phyloP scores from a whole-genome alignment of 352 stramenopile genomes.

The Peronospora farinosa region DNA sequence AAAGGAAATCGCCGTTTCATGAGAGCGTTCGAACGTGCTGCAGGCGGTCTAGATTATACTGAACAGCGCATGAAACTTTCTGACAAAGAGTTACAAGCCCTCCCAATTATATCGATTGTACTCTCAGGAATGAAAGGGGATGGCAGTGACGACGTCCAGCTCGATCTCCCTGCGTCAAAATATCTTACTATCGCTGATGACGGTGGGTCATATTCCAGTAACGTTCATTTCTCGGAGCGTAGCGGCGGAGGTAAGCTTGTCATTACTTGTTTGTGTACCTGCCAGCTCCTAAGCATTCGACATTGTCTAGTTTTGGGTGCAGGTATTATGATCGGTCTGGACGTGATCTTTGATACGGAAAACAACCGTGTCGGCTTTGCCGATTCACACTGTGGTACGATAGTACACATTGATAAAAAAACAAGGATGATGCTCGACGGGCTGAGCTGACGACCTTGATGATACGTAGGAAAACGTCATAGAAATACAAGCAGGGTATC shows the following conservation, averaged over 20 bases:
- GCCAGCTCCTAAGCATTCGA: slow-evolving; percentile 5
- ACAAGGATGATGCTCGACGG: neutral
- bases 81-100: slow-evolving; percentile 26
- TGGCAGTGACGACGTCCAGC: slow-evolving; percentile 45
- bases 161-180: slow-evolving; percentile 55
- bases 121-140: slow-evolving; percentile 45
- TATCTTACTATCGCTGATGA: slow-evolving; percentile 57
- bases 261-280: neutral
- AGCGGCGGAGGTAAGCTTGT: slow-evolving; percentile 54
- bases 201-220: slow-evolving; percentile 51
- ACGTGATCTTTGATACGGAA: slow-evolving; percentile 83
- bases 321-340: slow-evolving; percentile 71
- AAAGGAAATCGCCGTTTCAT: slow-evolving; percentile 47
- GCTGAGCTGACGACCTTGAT: neutral
- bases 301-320: slow-evolving; percentile 55
- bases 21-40: slow-evolving; percentile 38
- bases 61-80: slow-evolving; percentile 51
- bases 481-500: slow-evolving; percentile 8
- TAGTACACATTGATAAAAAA: neutral
- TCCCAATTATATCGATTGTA: slow-evolving; percentile 67
- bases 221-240: slow-evolving; percentile 79
- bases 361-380: slow-evolving; percentile 75
- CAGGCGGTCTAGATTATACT: slow-evolving; percentile 47
- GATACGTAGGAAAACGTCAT: slow-evolving; percentile 17
- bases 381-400: slow-evolving; percentile 57